Conservation (phyloP, 192 early-diverging fungal species). For the Chytriomyces hyalinus region DNA sequence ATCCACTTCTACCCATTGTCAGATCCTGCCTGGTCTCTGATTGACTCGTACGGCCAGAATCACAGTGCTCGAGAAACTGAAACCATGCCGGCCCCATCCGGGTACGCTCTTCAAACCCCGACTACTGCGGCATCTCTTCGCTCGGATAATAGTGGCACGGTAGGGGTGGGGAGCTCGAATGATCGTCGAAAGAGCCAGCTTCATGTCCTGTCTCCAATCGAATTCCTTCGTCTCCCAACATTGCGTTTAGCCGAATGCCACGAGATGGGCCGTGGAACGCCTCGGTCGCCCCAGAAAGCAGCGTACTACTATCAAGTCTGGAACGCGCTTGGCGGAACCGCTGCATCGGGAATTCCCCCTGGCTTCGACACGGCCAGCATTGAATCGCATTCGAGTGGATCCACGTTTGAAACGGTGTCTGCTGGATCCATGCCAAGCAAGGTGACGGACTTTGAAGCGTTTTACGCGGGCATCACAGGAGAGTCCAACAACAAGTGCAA, state of each 20-base stretch:
- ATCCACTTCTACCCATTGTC: conserved; percentile 2
- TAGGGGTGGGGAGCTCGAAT: too few relatives aligned
- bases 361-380: not conserved
- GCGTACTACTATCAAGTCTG: conserved; percentile 33
- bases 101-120: not conserved
- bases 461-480: not conserved
- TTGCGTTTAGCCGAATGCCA: conserved; percentile 26
- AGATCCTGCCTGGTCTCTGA: conserved; percentile 30
- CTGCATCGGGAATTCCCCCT: not conserved
- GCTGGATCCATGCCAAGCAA: not conserved
- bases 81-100: not conserved
- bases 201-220: conserved; percentile 18
- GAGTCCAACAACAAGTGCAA: not conserved
- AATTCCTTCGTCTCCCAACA: conserved; percentile 24
- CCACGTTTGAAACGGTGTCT: not conserved
- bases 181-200: not conserved
- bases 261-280: conserved; percentile 16
- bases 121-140: not conserved
- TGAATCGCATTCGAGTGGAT: not conserved
- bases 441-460: not conserved
- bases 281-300: conserved; percentile 1
- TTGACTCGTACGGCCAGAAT: not conserved
- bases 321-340: conserved; percentile 17
- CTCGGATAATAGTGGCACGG: not conserved
- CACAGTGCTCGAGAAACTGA: not conserved